Evolutionary conservation across 164 flowering plant genomes (phyloP).

Genomic region (Umbellularia californica): DNA sequence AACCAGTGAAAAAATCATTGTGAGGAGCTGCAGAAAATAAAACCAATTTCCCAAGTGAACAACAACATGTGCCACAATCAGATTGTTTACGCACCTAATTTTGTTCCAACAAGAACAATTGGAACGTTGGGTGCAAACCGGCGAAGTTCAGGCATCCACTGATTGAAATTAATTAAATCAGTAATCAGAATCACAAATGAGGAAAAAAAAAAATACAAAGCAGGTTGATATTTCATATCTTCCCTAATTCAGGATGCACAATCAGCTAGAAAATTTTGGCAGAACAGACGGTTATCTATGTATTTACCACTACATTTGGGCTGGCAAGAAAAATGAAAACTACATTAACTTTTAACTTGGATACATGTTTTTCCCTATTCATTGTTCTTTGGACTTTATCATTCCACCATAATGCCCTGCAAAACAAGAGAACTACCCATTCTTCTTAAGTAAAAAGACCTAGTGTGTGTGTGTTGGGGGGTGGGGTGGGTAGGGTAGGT

Average conservation of each 20-base stretch:
- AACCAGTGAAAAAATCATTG: neutral
- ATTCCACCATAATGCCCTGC: too few relatives aligned
- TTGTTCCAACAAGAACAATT: constrained; percentile 94
- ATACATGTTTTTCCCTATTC: too few relatives aligned
- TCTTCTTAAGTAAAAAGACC: too few relatives aligned
- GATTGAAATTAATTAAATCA: constrained; percentile 11
- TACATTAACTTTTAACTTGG: too few relatives aligned
- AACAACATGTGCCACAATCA: neutral
- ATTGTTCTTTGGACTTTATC: too few relatives aligned
- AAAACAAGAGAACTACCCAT: too few relatives aligned
- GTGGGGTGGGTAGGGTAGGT: too few relatives aligned
- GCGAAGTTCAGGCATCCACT: constrained; percentile 99
- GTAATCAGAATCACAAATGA: neutral
- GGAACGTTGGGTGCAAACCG: constrained; percentile 97
- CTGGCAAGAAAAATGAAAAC: too few relatives aligned
- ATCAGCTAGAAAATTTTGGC: too few relatives aligned
- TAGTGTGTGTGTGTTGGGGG: too few relatives aligned
- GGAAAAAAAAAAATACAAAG: neutral
- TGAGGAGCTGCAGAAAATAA: constrained; percentile 1
- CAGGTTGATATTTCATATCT: neutral
- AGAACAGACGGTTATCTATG: too few relatives aligned
- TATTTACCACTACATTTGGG: too few relatives aligned
- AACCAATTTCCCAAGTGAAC: neutral
- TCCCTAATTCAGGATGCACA: neutral
- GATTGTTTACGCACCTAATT: constrained; percentile 53